Conservation (phyloP, 163 green algal genomes). For the Volvox carteri region DNA sequence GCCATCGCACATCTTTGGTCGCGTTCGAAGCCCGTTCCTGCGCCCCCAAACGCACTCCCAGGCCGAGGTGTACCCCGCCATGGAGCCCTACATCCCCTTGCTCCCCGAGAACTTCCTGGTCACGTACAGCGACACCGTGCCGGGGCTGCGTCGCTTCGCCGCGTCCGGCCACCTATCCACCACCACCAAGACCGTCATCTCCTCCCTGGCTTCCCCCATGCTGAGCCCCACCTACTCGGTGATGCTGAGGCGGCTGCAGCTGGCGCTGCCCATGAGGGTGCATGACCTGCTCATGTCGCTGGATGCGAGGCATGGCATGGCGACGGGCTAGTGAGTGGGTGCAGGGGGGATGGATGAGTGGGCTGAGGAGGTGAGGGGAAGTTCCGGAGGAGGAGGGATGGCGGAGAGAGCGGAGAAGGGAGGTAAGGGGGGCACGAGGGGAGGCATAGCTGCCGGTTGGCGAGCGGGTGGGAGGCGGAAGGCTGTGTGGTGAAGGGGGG, state of each 20-base stretch:
- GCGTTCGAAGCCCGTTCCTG: no score
- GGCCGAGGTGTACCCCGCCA: conserved; percentile 71
- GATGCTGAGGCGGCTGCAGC: conserved; percentile 66
- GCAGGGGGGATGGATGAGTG: no score
- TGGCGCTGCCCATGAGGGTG: conserved; percentile 65
- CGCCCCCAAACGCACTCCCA: no score
- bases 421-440: no score
- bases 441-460: no score
- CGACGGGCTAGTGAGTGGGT: conserved; percentile 48
- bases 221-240: conserved; percentile 63
- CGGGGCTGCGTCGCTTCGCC: conserved; percentile 66
- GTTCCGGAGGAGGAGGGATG: no score
- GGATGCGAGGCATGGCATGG: conserved; percentile 50
- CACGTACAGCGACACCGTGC: conserved; percentile 68
- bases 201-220: conserved; percentile 67
- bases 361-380: no score
- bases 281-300: conserved; percentile 58
- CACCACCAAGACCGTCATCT: conserved; percentile 65
- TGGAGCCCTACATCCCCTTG: conserved; percentile 68
- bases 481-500: no score
- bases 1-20: no score
- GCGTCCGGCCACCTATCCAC: conserved; percentile 57
- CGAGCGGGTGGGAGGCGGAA: no score
- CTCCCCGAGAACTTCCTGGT: conserved; percentile 74
- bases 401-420: no score